phyloP scores from a whole-genome alignment of 164 flowering plant genomes.

The Berberis thunbergii region DNA sequence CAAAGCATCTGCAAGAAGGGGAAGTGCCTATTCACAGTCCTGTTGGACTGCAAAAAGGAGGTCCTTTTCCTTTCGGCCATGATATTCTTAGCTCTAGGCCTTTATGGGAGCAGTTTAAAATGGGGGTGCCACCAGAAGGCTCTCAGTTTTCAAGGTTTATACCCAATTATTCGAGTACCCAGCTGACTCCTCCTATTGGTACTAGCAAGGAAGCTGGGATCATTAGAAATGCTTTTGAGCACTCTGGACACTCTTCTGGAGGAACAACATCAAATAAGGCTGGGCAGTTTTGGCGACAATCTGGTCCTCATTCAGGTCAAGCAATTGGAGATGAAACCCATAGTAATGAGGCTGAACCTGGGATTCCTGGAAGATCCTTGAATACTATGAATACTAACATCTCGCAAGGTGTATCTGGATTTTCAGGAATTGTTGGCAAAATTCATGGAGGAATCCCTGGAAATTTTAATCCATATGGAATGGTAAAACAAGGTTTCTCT shows the following conservation, averaged over 20 bases:
- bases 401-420: constrained; percentile 8
- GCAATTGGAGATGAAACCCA: not conserved
- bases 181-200: constrained; percentile 15
- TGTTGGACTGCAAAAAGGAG: constrained; percentile 25
- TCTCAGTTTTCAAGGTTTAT: constrained; percentile 32
- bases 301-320: constrained; percentile 5
- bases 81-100: constrained; percentile 24
- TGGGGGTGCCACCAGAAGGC: constrained; percentile 22
- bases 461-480: constrained; percentile 30
- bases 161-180: constrained; percentile 20
- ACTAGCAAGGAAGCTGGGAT: constrained; percentile 15
- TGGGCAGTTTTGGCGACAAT: constrained; percentile 13
- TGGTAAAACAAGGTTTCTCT: constrained; percentile 33
- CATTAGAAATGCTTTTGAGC: constrained; percentile 1
- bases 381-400: constrained; percentile 8
- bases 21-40: constrained; percentile 26
- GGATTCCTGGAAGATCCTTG: constrained; percentile 10
- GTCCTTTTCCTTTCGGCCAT: constrained; percentile 20
- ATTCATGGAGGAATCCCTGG: constrained; percentile 37
- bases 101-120: constrained; percentile 36
- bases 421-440: constrained; percentile 33
- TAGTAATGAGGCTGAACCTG: constrained; percentile 8
- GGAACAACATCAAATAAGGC: constrained; percentile 1
- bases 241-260: constrained; percentile 11
- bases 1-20: constrained; percentile 26